Conservation (phyloP, 139 green algal species). For the Haematococcus lacustris region DNA sequence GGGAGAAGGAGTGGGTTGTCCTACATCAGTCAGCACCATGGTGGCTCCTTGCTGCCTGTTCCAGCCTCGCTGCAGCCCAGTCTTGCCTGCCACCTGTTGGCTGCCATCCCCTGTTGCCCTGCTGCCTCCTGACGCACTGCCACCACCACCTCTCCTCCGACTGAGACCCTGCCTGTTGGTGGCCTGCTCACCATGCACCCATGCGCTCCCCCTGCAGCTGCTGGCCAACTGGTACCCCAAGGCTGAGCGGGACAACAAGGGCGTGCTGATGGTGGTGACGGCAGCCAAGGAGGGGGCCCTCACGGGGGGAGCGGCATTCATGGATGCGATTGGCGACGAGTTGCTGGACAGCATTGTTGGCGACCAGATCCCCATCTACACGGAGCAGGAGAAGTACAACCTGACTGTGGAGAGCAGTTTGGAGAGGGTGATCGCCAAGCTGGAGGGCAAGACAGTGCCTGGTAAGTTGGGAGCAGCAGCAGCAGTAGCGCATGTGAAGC, state of each 20-base stretch:
- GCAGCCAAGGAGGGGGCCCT: slow-evolving; percentile 20
- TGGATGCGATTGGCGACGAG: slow-evolving; percentile 75
- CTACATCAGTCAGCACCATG: too few relatives aligned
- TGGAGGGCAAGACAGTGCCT: slow-evolving; percentile 68
- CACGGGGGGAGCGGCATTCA: background rate
- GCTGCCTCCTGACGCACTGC: too few relatives aligned
- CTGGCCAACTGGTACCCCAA: slow-evolving; percentile 79
- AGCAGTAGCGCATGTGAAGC: too few relatives aligned
- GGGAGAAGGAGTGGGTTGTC: too few relatives aligned
- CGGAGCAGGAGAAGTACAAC: slow-evolving; percentile 92
- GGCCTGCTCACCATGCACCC: too few relatives aligned
- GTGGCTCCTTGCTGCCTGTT: too few relatives aligned
- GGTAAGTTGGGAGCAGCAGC: slow-evolving; percentile 21
- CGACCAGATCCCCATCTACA: slow-evolving; percentile 94
- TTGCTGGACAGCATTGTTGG: slow-evolving; percentile 84
- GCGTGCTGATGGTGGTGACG: slow-evolving; percentile 89
- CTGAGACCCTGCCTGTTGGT: too few relatives aligned
- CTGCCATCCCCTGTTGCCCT: too few relatives aligned
- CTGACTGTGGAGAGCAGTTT: slow-evolving; percentile 68
- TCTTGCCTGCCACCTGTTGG: too few relatives aligned
- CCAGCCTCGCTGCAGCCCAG: too few relatives aligned
- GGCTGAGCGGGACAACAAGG: slow-evolving; percentile 77
- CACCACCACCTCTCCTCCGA: too few relatives aligned
- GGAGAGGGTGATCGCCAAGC: slow-evolving; percentile 74
- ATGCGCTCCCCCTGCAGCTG: slow-evolving; percentile 36